Evolutionary conservation across 768 basidiomycete genomes (phyloP).

Genomic region (Termitomyces heimii): DNA sequence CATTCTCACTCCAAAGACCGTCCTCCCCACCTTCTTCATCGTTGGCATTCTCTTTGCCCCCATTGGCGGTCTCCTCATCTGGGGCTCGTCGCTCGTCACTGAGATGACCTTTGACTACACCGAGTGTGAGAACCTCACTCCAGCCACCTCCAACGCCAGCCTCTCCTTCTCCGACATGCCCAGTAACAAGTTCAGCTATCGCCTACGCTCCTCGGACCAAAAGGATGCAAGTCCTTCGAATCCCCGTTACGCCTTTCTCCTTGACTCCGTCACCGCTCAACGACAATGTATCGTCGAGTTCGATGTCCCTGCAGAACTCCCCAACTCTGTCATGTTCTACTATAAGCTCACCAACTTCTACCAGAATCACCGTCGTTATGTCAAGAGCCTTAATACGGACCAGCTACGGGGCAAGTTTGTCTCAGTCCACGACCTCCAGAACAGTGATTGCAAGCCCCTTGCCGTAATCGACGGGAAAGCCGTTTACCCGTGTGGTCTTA

Average conservation of each 20-base stretch:
- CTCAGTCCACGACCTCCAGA: slow-evolving; percentile 39
- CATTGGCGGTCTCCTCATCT: slow-evolving; percentile 91
- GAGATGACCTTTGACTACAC: slow-evolving; percentile 97
- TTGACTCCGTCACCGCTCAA: slow-evolving; percentile 39
- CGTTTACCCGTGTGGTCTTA: slow-evolving; percentile 94
- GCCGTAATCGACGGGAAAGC: slow-evolving; percentile 47
- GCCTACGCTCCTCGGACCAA: slow-evolving; percentile 49
- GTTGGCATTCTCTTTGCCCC: slow-evolving; percentile 94
- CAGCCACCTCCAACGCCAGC: slow-evolving; percentile 29
- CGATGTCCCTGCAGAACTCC: slow-evolving; percentile 71
- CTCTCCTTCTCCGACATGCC: slow-evolving; percentile 50
- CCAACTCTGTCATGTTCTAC: slow-evolving; percentile 79
- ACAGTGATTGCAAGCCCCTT: slow-evolving; percentile 86
- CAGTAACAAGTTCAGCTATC: slow-evolving; percentile 60
- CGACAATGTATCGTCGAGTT: slow-evolving; percentile 78
- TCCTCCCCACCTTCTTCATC: slow-evolving; percentile 93
- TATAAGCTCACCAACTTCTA: slow-evolving; percentile 97
- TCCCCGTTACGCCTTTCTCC: slow-evolving; percentile 69
- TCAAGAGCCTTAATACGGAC: slow-evolving; percentile 79
- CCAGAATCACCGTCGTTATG: slow-evolving; percentile 98
- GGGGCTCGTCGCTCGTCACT: slow-evolving; percentile 78
- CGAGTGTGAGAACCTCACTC: slow-evolving; percentile 67
- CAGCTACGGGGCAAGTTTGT: slow-evolving; percentile 78
- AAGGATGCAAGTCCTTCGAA: slow-evolving; percentile 46
- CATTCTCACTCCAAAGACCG: slow-evolving; percentile 95